phyloP scores from a whole-genome alignment of 2,329 filamentous ascomycete genomes.

The Phaeophleospora eucalypticola region DNA sequence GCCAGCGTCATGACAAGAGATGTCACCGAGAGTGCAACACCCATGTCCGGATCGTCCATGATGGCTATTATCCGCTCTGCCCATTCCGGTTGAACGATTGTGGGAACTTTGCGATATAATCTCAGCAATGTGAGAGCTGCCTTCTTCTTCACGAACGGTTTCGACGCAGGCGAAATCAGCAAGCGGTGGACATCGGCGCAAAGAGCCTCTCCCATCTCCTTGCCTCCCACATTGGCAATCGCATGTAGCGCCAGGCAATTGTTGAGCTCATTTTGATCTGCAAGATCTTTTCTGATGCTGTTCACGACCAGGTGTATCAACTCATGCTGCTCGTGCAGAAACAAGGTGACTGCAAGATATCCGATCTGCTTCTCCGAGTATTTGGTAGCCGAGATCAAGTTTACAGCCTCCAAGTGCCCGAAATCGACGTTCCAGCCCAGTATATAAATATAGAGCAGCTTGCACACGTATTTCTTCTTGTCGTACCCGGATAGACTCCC shows the following conservation, averaged over 20 bases:
- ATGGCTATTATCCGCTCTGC: conserved; percentile 96
- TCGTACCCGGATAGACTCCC: conserved; percentile 85
- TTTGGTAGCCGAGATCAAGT: conserved; percentile 91
- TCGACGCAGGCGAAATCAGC: conserved; percentile 88
- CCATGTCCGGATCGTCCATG: conserved; percentile 94
- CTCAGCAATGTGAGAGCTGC: conserved; percentile 88
- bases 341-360: conserved; percentile 93
- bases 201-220: conserved; percentile 94
- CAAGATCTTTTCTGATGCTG: conserved; percentile 92
- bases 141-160: conserved; percentile 99
- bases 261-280: conserved; percentile 94
- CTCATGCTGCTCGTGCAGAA: conserved; percentile 95
- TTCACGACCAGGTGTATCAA: conserved; percentile 94
- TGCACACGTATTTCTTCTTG: conserved; percentile 99
- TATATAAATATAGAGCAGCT: conserved; percentile 98
- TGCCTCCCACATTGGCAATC: conserved; percentile 93
- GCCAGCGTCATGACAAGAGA: conserved; percentile 91
- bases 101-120: conserved; percentile 88
- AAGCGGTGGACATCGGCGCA: conserved; percentile 88
- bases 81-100: conserved; percentile 94
- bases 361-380: conserved; percentile 99
- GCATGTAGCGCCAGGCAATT: conserved; percentile 96
- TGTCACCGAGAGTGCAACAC: conserved; percentile 90
- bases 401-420: conserved; percentile 95
- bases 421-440: conserved; percentile 99